These are phyloP conservation scores for Fusarium liriodendri DNA, from an alignment of 2,329 filamentous ascomycete species.

Conservation along the genomic window DNA sequence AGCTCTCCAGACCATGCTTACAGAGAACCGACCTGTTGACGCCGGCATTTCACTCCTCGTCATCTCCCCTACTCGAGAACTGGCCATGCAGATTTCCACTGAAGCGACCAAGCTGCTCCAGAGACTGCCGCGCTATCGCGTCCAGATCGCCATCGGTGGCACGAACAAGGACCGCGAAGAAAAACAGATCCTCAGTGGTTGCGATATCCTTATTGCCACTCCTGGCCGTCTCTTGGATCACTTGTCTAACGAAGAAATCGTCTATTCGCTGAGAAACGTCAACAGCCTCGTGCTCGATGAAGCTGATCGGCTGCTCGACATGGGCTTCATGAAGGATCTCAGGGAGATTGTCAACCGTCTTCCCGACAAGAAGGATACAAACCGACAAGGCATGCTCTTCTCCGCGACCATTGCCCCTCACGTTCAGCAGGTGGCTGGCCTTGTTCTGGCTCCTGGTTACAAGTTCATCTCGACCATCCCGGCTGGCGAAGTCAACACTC, in stretches of 20 bases:
- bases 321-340: conserved; percentile 84
- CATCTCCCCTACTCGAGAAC: conserved; percentile 77
- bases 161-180: conserved; percentile 80
- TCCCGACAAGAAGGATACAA: conserved; percentile 68
- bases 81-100: conserved; percentile 76
- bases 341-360: conserved; percentile 80
- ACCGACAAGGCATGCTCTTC: conserved; percentile 82
- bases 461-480: conserved; percentile 85
- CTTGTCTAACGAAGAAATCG: conserved; percentile 76
- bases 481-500: conserved; percentile 80
- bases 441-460: conserved; percentile 77
- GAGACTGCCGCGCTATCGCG: conserved; percentile 78
- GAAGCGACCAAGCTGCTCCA: conserved; percentile 79
- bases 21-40: conserved; percentile 46
- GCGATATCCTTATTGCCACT: conserved; percentile 84
- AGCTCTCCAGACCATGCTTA: conserved; percentile 81
- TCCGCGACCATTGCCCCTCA: conserved; percentile 86
- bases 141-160: conserved; percentile 84
- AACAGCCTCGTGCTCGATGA: conserved; percentile 88
- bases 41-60: conserved; percentile 69
- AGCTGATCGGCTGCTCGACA: conserved; percentile 83
- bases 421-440: conserved; percentile 78
- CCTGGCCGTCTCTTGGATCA: conserved; percentile 85
- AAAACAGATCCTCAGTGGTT: conserved; percentile 75
- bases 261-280: conserved; percentile 73